Percentiles rank a stretch among this genome's conserved stretches.
Conservation (phyloP, 768 basidiomycete species). For the Mycena filopes region DNA sequence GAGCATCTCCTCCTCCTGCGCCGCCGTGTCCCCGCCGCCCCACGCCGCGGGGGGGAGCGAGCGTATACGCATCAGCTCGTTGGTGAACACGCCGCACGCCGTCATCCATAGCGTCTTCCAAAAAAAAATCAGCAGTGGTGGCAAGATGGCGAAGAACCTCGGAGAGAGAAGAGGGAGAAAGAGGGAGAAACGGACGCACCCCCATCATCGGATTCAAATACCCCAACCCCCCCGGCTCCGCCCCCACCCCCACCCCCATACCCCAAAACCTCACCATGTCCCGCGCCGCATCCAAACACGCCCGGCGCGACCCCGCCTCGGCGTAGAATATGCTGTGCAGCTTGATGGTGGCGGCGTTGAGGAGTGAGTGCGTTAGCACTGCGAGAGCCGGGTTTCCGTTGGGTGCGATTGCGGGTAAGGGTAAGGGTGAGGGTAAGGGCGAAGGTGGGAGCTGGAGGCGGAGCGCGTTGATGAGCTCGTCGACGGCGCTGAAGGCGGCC, state of each 20-base stretch:
- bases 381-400: conserved; percentile 20
- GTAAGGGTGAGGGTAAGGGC: too few relatives aligned
- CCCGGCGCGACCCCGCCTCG: conserved; percentile 13
- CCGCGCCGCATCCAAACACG: conserved; percentile 15
- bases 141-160: neutral
- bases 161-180: neutral
- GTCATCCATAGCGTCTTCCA: conserved; percentile 59
- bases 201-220: conserved; percentile 32
- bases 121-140: neutral
- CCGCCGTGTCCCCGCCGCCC: conserved; percentile 26
- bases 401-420: conserved; percentile 3
- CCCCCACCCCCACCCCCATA: too few relatives aligned
- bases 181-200: neutral
- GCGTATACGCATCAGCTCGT: conserved; percentile 56
- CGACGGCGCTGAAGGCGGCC: conserved; percentile 37
- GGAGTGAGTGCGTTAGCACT: conserved; percentile 38
- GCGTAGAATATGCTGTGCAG: conserved; percentile 39
- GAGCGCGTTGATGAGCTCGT: conserved; percentile 38
- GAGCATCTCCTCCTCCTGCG: conserved; percentile 53
- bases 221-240: conserved; percentile 4
- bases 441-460: neutral
- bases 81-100: conserved; percentile 58
- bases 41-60: conserved; percentile 40
- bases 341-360: conserved; percentile 14
- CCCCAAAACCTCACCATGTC: conserved; percentile 8